A percentile compares a stretch with the other conserved stretches of the same genome.
Conservation (phyloP, 441 rosid genomes). For the Raphanus hybrid region DNA sequence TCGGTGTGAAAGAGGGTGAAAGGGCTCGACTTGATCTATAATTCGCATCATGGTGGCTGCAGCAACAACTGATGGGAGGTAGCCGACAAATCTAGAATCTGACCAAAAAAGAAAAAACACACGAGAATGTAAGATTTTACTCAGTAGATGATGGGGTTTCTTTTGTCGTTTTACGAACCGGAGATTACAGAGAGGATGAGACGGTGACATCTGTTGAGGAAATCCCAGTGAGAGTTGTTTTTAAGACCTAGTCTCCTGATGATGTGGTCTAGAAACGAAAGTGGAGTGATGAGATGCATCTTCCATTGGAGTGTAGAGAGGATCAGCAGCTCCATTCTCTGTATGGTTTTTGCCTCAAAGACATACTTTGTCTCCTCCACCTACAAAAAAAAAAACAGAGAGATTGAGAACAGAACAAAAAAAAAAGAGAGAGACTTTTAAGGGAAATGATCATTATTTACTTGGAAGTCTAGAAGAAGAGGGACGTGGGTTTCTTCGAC, state of each 20-base stretch:
- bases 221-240: conserved; percentile 72
- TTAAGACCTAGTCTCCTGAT: conserved; percentile 77
- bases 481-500: conserved; percentile 91
- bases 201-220: conserved; percentile 67
- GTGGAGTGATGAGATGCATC: conserved; percentile 91
- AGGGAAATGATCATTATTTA: conserved; percentile 31
- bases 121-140: conserved; percentile 15
- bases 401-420: conserved; percentile 13
- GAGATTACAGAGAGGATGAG: conserved; percentile 66
- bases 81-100: conserved; percentile 78
- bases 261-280: conserved; percentile 84
- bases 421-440: not conserved
- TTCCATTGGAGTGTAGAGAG: conserved; percentile 84
- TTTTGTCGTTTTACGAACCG: conserved; percentile 52
- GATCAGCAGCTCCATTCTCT: conserved; percentile 89
- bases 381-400: conserved; percentile 45
- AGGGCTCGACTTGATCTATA: conserved; percentile 72
- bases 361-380: conserved; percentile 71
- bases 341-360: conserved; percentile 85
- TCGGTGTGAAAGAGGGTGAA: conserved; percentile 55
- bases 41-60: conserved; percentile 87
- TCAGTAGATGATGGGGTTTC: not conserved
- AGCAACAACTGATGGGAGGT: conserved; percentile 82
- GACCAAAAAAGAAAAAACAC: conserved; percentile 11
- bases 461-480: conserved; percentile 85